Evolutionary conservation across 306 rosid genomes (phyloP).

Genomic region (Inga leiocalycina): DNA sequence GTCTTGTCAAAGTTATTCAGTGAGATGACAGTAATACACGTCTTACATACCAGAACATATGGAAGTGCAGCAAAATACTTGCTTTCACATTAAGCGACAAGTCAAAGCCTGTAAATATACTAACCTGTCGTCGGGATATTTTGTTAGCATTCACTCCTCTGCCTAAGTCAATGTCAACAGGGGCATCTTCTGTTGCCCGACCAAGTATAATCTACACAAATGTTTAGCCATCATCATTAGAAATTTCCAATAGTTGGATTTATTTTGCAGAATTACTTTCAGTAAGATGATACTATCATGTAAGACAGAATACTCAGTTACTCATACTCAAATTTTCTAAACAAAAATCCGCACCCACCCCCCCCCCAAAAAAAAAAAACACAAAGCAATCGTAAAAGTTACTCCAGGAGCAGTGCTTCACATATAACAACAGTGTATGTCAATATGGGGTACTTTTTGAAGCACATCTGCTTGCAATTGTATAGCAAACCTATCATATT

Average conservation of each 20-base stretch:
- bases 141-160: conserved; percentile 69
- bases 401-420: not conserved
- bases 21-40: conserved; percentile 22
- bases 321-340: not conserved
- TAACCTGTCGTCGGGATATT: conserved; percentile 93
- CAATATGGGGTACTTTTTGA: conserved; percentile 3
- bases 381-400: not conserved
- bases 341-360: not conserved
- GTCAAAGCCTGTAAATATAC: conserved; percentile 26
- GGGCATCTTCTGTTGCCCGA: conserved; percentile 67
- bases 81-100: conserved; percentile 9
- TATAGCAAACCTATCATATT: conserved; percentile 12
- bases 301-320: not conserved
- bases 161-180: conserved; percentile 91
- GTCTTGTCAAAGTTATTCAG: conserved; percentile 5
- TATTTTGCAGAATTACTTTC: conserved; percentile 30
- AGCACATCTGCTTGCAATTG: conserved; percentile 26
- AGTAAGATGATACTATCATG: conserved; percentile 22
- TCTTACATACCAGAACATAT: conserved; percentile 7
- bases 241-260: conserved; percentile 6
- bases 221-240: conserved; percentile 24
- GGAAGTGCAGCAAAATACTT: conserved; percentile 26
- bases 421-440: not conserved
- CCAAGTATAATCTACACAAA: conserved; percentile 83
- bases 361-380: not conserved